Evolutionary conservation across 2,329 filamentous ascomycete genomes (phyloP).

Genomic region (Clarireedia sp.): DNA sequence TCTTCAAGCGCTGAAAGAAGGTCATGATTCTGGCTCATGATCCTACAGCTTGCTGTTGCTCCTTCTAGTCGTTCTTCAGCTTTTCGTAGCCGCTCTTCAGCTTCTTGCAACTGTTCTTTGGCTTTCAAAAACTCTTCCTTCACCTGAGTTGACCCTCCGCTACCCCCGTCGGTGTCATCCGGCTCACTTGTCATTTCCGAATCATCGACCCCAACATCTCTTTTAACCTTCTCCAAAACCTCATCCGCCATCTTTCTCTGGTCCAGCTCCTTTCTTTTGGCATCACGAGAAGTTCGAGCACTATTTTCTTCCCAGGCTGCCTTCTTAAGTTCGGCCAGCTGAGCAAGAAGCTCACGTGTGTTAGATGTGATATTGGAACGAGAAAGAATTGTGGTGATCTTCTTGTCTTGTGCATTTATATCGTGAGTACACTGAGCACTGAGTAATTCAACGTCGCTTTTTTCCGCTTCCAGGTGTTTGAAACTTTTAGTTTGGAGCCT

Average conservation of each 20-base stretch:
- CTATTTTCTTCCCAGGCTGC: neutral
- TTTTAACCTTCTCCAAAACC: neutral
- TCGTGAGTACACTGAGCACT: conserved; percentile 9
- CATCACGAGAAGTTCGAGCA: neutral
- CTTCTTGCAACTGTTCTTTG: neutral
- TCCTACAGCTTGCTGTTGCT: neutral
- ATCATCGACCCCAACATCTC: neutral
- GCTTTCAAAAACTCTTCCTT: neutral
- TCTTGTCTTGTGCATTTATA: conserved; percentile 8
- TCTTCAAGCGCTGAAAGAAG: conserved; percentile 6
- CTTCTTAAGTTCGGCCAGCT: conserved; percentile 6
- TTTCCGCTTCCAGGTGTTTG: conserved; percentile 2
- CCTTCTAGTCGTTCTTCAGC: conserved; percentile 1
- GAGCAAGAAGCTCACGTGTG: conserved; percentile 4
- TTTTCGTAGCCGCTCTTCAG: neutral
- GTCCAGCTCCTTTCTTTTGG: conserved; percentile 4
- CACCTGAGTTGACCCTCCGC: neutral
- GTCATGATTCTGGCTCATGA: neutral
- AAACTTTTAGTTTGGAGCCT: conserved; percentile 12
- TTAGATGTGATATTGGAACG: neutral
- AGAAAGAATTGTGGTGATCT: neutral
- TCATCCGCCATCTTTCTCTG: neutral
- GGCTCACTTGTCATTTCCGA: neutral
- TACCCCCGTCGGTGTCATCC: neutral
- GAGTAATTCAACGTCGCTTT: conserved; percentile 9